Conservation (phyloP, 1,284 basidiomycete species). For the Marasmius tenuissimus region DNA sequence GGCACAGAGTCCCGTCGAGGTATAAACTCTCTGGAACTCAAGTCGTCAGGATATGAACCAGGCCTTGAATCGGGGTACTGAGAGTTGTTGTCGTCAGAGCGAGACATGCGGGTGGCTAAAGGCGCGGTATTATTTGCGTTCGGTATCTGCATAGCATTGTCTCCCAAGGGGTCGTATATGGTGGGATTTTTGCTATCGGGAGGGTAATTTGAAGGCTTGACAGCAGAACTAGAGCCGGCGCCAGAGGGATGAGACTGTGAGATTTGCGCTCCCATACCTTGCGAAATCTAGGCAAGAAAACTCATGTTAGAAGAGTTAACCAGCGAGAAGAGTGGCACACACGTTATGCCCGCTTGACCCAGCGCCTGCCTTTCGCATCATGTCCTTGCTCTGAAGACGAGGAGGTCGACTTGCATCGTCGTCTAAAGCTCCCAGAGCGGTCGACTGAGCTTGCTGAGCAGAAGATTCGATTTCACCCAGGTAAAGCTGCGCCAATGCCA, state of each 20-base stretch:
- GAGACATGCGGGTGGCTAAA: neutral
- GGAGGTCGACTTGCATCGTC: conserved; percentile 16
- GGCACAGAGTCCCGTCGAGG: conserved; percentile 2
- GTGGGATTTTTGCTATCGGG: neutral
- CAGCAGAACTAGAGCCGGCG: neutral
- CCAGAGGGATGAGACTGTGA: neutral
- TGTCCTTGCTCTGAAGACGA: conserved; percentile 15
- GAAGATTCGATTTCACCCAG: conserved; percentile 47
- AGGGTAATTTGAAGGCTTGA: conserved; percentile 3
- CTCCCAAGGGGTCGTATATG: neutral
- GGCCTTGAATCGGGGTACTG: neutral
- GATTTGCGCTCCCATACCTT: conserved; percentile 26
- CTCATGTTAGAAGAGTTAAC: too few relatives aligned
- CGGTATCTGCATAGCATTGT: neutral
- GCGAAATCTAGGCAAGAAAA: conserved; percentile 15
- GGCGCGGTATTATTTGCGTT: neutral
- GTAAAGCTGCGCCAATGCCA: conserved; percentile 60
- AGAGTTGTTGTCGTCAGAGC: neutral
- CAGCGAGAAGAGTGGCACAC: neutral
- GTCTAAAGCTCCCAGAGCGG: conserved; percentile 11
- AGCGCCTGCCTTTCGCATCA: neutral
- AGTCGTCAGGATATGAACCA: neutral
- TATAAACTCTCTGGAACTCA: neutral
- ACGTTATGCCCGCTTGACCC: neutral
- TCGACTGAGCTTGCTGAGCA: conserved; percentile 34